phyloP scores from a whole-genome alignment of 345 rosid species.

The Arabidopsis thaliana region DNA sequence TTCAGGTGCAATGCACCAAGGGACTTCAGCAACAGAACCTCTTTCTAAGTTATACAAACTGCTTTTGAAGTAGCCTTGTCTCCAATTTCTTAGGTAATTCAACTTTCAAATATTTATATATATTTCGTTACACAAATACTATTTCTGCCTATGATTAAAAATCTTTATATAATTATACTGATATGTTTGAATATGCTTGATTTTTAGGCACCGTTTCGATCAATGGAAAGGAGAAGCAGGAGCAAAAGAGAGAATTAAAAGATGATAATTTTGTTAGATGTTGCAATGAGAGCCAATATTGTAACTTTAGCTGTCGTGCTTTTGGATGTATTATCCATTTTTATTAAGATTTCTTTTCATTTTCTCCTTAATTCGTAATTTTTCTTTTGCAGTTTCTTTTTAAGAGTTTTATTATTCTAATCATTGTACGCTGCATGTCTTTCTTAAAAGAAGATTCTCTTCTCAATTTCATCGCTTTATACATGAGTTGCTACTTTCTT shows the following conservation, averaged over 20 bases:
- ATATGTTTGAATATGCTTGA: background rate
- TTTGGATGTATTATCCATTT: conserved; percentile 50
- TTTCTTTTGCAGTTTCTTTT: conserved; percentile 36
- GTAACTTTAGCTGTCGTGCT: conserved; percentile 48
- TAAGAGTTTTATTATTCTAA: conserved; percentile 47
- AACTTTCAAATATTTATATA: background rate
- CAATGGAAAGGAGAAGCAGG: conserved; percentile 38
- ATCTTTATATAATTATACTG: background rate
- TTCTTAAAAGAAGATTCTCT: conserved; percentile 74
- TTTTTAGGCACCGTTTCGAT: conserved; percentile 40
- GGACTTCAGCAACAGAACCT: conserved; percentile 55
- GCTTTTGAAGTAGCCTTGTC: conserved; percentile 34
- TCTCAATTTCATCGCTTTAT: conserved; percentile 48
- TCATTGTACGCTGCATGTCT: conserved; percentile 68
- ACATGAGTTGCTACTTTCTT: conserved; percentile 47
- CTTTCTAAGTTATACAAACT: conserved; percentile 39
- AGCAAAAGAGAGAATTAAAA: conserved; percentile 31
- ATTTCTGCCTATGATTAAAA: background rate
- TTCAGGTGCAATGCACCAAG: conserved; percentile 91
- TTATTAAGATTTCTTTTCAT: background rate
- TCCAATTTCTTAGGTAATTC: conserved; percentile 42
- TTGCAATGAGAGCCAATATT: conserved; percentile 44
- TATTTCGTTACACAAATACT: background rate
- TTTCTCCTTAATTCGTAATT: conserved; percentile 42
- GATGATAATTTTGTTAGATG: conserved; percentile 49